Percentiles rank a stretch among this genome's conserved stretches.
Conservation (phyloP, 495 filamentous ascomycete genomes). For the Talaromyces proteolyticus region DNA sequence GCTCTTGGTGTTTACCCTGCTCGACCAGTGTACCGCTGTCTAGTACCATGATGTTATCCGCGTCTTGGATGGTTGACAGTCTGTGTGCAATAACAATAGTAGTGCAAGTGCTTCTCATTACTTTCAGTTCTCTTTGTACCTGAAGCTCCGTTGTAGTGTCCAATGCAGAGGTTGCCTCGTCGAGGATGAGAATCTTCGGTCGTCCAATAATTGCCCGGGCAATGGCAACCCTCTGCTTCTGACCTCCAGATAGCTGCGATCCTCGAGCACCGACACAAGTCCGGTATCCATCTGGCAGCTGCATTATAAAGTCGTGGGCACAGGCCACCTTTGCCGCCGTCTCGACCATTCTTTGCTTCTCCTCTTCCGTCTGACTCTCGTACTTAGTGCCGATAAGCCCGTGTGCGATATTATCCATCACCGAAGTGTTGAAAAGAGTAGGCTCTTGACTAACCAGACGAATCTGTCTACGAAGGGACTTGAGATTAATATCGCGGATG, state of each 20-base stretch:
- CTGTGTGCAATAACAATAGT: conserved; percentile 44
- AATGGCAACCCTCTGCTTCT: conserved; percentile 80
- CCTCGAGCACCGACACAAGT: conserved; percentile 84
- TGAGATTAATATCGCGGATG: conserved; percentile 35
- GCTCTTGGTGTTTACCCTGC: conserved; percentile 31
- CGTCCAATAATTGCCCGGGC: conserved; percentile 77
- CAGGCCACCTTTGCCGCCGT: conserved; percentile 47
- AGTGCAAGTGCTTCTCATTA: conserved; percentile 26
- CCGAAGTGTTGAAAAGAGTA: conserved; percentile 53
- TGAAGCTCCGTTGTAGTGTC: conserved; percentile 58
- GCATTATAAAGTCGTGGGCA: conserved; percentile 23
- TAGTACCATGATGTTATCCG: conserved; percentile 39
- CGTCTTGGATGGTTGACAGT: conserved; percentile 38
- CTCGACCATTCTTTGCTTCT: conserved; percentile 29
- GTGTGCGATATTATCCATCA: conserved; percentile 55
- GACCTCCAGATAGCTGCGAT: conserved; percentile 79
- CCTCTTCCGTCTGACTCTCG: conserved; percentile 41
- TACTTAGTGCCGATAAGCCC: conserved; percentile 55
- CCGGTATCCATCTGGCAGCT: conserved; percentile 49
- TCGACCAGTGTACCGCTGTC: conserved; percentile 26
- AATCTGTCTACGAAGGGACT: conserved; percentile 42
- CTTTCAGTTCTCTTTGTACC: conserved; percentile 60
- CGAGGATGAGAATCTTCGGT: conserved; percentile 71
- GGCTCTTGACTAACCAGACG: conserved; percentile 62
- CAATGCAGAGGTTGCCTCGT: conserved; percentile 52